A percentile compares a stretch with the other conserved stretches of the same genome.
Evolutionary conservation across 495 filamentous ascomycete species (phyloP).

Genomic region (Penicillium atrosanguineum): DNA sequence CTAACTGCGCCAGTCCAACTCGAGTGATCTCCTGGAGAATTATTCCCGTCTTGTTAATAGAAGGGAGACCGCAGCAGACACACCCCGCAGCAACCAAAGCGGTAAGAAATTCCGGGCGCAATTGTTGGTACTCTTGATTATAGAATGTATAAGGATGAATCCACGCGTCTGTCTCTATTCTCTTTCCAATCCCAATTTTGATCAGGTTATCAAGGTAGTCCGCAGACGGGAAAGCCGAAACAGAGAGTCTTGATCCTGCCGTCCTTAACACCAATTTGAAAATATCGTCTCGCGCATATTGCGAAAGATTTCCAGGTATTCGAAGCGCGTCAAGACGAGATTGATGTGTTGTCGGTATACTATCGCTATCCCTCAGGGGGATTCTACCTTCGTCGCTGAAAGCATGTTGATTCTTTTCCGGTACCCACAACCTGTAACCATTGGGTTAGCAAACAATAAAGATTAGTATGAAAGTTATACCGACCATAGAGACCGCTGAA

Average conservation of each 20-base stretch:
- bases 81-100: conserved; percentile 54
- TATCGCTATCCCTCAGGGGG: conserved; percentile 24
- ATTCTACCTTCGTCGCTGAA: conserved; percentile 25
- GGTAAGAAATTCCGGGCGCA: conserved; percentile 53
- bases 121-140: conserved; percentile 37
- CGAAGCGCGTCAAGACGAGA: conserved; percentile 18
- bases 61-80: conserved; percentile 47
- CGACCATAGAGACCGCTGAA: conserved; percentile 26
- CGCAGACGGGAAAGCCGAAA: conserved; percentile 55
- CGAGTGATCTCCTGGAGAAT: conserved; percentile 53
- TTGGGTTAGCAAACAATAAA: neutral
- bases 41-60: conserved; percentile 57
- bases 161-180: conserved; percentile 51
- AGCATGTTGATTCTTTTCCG: conserved; percentile 28
- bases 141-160: conserved; percentile 56
- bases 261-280: conserved; percentile 24
- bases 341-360: conserved; percentile 17
- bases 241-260: conserved; percentile 39
- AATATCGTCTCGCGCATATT: conserved; percentile 22
- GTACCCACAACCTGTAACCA: conserved; percentile 23
- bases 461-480: neutral
- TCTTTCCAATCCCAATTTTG: conserved; percentile 57
- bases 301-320: conserved; percentile 22
- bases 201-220: conserved; percentile 56
- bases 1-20: conserved; percentile 44